Percentiles rank a stretch among this genome's conserved stretches.
Conservation (phyloP, 148 eudicot species). For the Spergularia bocconei region DNA sequence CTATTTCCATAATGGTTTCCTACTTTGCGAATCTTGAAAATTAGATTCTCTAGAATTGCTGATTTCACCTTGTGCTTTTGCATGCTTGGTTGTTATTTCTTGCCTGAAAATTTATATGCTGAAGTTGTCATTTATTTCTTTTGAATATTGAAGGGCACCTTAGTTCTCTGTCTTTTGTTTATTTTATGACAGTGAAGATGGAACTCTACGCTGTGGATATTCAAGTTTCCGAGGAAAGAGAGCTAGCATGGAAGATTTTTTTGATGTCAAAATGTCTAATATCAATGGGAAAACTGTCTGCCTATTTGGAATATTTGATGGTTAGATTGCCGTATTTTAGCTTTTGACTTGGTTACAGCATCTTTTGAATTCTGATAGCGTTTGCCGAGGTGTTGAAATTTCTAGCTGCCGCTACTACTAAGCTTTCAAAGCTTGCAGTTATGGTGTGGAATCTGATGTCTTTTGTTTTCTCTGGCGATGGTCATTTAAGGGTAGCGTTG, state of each 20-base stretch:
- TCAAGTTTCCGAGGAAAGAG: conserved; percentile 96
- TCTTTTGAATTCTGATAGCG: background rate
- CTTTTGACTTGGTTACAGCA: background rate
- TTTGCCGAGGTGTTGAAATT: background rate
- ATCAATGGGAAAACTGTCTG: conserved; percentile 66
- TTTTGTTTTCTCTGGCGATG: too few relatives aligned
- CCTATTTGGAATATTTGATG: conserved; percentile 96
- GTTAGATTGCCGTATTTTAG: conserved; percentile 40
- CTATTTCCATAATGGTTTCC: background rate
- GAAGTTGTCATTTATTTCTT: background rate
- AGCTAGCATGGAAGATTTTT: conserved; percentile 97
- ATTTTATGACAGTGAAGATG: conserved; percentile 74
- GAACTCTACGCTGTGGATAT: conserved; percentile 81
- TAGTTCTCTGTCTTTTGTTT: conserved; percentile 27
- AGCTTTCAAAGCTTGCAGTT: background rate
- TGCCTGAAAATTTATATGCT: background rate
- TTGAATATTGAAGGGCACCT: conserved; percentile 14
- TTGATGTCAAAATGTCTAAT: conserved; percentile 74
- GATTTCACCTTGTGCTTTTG: background rate
- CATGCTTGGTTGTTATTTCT: background rate
- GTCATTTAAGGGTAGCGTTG: too few relatives aligned
- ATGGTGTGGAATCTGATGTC: background rate
- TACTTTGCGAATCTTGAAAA: background rate
- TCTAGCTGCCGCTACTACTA: background rate
- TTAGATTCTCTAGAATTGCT: background rate